Base-by-base conservation (phyloP, 306 rosid genomes). In the Vigna mungo region DNA sequence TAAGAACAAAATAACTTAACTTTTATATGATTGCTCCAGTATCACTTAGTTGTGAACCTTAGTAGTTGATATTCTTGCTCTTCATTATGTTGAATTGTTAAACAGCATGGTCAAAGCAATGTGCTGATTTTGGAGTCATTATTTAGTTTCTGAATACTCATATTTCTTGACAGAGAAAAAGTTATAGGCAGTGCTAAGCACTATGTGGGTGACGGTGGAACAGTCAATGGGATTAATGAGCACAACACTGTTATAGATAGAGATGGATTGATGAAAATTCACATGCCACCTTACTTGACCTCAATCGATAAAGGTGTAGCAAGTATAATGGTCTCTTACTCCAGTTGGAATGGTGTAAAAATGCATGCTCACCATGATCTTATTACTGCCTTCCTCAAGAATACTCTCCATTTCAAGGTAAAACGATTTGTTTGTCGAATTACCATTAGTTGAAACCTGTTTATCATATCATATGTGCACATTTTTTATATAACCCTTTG, bases 271-370 rank as follows among this genome's bases (percentile, higher is more conserved):
- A 68, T 84, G 79, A 55, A 51, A 81, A 77, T 84, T 76, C 87
- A 84, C 75, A 84, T 84, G 87, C 85, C 80, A 18, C 71, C 65
- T 9, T 84, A 84, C 58, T 41, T 72, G 6, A 52, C 21, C 18
- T 41, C 87, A 25, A 84, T 84, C 43, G 77, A 61, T 70, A 80
- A 81, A 74, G 85, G 87, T 71, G 87, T 84, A 23, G 76, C 89
- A 32, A 81, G 84, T 59, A 41, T 86, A 44, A 86, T 86, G 89
- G 82, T 52, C 39, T 86, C 89, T 74, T 86, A 86, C 53, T 86
- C 89, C 23, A 83, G 89, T 59, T 86, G 84, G 89, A 86, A 86
- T 65, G 89, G 85, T 12, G 21, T 74, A 4, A 86, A 86, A 77
- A 83, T 86, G 87, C 89, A 86, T 70, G 55, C 87, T 73, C 49